Evolutionary conservation across 2,329 filamentous ascomycete genomes (phyloP).

Genomic region (Gaeumannomyces sp.): DNA sequence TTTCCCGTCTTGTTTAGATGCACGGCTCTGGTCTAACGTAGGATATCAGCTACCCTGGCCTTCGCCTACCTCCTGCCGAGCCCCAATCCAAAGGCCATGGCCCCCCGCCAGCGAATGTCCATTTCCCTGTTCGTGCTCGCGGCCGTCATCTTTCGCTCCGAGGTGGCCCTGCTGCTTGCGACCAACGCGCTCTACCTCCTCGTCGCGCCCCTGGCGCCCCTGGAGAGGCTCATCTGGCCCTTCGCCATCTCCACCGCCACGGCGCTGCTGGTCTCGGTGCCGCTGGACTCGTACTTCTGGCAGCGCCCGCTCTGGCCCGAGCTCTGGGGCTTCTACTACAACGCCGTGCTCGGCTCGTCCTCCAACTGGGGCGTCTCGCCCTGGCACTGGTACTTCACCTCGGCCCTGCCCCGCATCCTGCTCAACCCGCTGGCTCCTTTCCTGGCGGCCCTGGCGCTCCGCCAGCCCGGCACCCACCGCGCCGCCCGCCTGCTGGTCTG

Average conservation of each 20-base stretch:
- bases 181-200: slow-evolving; percentile 62
- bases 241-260: slow-evolving; percentile 59
- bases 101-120: slow-evolving; percentile 52
- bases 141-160: slow-evolving; percentile 81
- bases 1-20: too few relatives aligned
- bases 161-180: slow-evolving; percentile 74
- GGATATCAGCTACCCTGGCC: slow-evolving; percentile 56
- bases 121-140: slow-evolving; percentile 73
- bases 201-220: slow-evolving; percentile 43
- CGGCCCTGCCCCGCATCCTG: slow-evolving; percentile 73
- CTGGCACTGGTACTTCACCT: slow-evolving; percentile 80
- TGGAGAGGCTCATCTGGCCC: slow-evolving; percentile 55
- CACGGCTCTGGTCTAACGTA: neutral
- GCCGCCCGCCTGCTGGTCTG: slow-evolving; percentile 46
- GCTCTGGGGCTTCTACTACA: slow-evolving; percentile 82
- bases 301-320: slow-evolving; percentile 85
- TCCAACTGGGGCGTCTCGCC: slow-evolving; percentile 83
- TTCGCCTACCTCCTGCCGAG: slow-evolving; percentile 41
- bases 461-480: slow-evolving; percentile 37
- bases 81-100: slow-evolving; percentile 22
- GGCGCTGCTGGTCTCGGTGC: slow-evolving; percentile 63
- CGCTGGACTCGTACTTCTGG: slow-evolving; percentile 92
- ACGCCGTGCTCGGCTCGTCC: slow-evolving; percentile 76
- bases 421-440: slow-evolving; percentile 67
- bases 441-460: slow-evolving; percentile 47